Conservation (phyloP, 148 eudicot species). For the Persicaria tinctoria region DNA sequence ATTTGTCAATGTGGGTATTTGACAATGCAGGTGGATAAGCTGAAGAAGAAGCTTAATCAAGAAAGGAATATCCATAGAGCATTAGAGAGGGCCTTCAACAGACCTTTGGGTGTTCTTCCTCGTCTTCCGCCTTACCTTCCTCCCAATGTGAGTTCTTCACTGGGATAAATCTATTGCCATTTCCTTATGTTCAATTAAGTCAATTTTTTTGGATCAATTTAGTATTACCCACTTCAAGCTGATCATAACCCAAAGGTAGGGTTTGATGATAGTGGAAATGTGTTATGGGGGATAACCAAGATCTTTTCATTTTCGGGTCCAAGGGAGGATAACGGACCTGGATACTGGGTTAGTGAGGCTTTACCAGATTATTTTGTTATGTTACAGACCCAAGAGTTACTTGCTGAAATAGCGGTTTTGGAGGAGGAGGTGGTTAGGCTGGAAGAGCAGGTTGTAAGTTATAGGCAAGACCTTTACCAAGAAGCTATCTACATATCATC, state of each 20-base stretch:
- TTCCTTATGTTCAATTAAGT: neutral
- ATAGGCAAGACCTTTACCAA: too few species aligned
- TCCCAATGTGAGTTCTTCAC: conserved; percentile 2
- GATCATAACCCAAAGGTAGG: neutral
- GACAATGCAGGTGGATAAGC: conserved; percentile 10
- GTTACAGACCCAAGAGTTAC: too few species aligned
- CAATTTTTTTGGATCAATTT: neutral
- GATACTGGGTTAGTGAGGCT: too few species aligned
- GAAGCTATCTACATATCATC: conserved; percentile 51
- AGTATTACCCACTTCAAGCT: neutral
- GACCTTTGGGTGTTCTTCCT: conserved; percentile 13
- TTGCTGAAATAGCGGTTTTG: too few species aligned
- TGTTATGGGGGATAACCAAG: too few species aligned
- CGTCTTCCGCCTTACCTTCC: conserved; percentile 14
- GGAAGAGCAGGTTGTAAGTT: too few species aligned
- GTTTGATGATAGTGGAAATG: neutral
- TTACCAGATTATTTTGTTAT: too few species aligned
- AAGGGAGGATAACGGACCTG: too few species aligned
- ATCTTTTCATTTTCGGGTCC: too few species aligned
- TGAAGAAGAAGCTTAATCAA: conserved; percentile 14
- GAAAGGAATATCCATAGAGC: conserved; percentile 8
- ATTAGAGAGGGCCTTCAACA: conserved; percentile 11
- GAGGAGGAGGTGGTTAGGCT: too few species aligned
- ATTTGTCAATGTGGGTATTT: conserved; percentile 1
- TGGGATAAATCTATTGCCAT: neutral